A percentile compares a stretch with the other conserved stretches of the same genome.
These are phyloP conservation scores for Trichoderma afroharzianum DNA, from an alignment of 2,329 filamentous ascomycete species.

Conservation along the genomic window DNA sequence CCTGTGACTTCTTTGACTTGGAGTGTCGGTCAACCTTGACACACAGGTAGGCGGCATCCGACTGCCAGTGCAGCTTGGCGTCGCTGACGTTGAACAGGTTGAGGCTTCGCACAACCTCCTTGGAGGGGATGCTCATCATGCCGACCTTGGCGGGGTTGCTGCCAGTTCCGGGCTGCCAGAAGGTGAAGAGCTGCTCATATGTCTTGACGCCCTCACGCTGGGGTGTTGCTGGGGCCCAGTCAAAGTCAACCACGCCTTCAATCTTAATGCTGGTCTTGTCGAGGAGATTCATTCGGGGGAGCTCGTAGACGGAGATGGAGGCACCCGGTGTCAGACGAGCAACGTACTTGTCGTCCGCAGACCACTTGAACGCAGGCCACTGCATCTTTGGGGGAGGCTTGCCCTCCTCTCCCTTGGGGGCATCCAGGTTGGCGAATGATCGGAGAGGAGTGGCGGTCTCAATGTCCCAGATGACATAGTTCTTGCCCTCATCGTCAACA, in stretches of 20 bases:
- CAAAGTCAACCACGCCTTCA: conserved; percentile 94
- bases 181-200: conserved; percentile 95
- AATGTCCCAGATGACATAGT: conserved; percentile 98
- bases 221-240: conserved; percentile 86
- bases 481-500: conserved; percentile 95
- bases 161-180: conserved; percentile 97
- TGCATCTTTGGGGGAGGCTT: conserved; percentile 82
- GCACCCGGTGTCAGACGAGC: conserved; percentile 84
- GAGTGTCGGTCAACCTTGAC: conserved; percentile 99
- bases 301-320: conserved; percentile 87
- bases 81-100: conserved; percentile 98
- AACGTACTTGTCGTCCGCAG: conserved; percentile 93
- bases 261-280: conserved; percentile 94
- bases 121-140: conserved; percentile 92
- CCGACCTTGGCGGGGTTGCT: conserved; percentile 97
- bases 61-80: conserved; percentile 98
- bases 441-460: conserved; percentile 84
- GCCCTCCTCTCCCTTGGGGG: conserved; percentile 54
- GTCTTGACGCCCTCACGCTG: conserved; percentile 81
- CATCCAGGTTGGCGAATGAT: conserved; percentile 88
- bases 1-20: conserved; percentile 97
- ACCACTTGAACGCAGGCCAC: conserved; percentile 99
- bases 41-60: conserved; percentile 86
- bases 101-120: conserved; percentile 87
- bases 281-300: conserved; percentile 82